Evolutionary conservation across 1,284 basidiomycete genomes (phyloP), one percentile per base, ranked within the genome.

Genomic region (Fomitopsis pinicola): DNA sequence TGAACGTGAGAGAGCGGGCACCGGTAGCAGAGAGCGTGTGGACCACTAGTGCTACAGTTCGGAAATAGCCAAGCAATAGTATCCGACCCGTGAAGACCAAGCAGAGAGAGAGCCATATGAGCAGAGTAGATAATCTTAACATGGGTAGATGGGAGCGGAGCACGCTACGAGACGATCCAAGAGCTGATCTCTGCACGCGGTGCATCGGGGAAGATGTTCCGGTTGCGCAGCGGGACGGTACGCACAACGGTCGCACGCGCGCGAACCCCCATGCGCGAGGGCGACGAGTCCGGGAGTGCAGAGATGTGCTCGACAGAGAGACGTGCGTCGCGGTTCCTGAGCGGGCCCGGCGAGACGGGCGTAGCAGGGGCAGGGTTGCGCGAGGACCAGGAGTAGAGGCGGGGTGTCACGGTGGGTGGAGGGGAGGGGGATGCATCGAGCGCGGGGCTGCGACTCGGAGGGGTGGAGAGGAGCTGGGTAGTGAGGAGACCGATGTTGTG

Each of bases 281-380:
- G 15, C 26, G 46, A 48, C 46, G 46, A 22, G 26, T 48, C 46
- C 22, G 67, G 60, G 12, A 67, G 44, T 15, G 68, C 60, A 3
- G 65, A 30, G 59, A 73, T 70, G 62, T 72, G 70, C 12, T 69
- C 64, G n/a, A 72, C 67, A 22, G 72, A 72, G 59, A 68, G 66
- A 38, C 71, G 68, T 5, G 72, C 72, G 52, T 64, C 62, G 60
- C 66, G 69, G 64, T 73, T 73, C 22, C 68, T 66, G 46, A 74
- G 67, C 4, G 71, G 71, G 42, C 69, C 56, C 42, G 61, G 58
- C 17, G 60, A 58, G n/a, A 50, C 38, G 3, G 66, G 61, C 63
- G n/a, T 62, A 48, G 46, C 63, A 59, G 30, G 46, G 52, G 17
- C 55, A 19, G 17, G 57, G 36, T 57, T 62, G 56, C 46, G 59